A percentile compares a stretch with the other conserved stretches of the same genome.
phyloP scores from a whole-genome alignment of 1,139 yeast species.

The Fermentozyma sake region DNA sequence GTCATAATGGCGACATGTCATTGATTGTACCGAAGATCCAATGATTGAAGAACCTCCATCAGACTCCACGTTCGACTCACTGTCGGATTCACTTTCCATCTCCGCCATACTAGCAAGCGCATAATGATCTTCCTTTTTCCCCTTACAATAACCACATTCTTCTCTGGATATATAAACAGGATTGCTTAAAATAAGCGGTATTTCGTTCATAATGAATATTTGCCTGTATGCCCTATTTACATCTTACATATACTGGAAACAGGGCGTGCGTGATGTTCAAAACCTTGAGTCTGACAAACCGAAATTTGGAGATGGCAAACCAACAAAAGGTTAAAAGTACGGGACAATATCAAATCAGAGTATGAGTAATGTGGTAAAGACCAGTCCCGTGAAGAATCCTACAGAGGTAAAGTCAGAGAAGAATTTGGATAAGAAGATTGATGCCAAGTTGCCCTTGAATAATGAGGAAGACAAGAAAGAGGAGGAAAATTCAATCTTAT shows the following conservation, averaged over 20 bases:
- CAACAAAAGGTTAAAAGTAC: too few relatives aligned
- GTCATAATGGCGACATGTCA: constrained; percentile 56
- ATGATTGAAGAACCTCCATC: constrained; percentile 23
- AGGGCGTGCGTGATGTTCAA: too few relatives aligned
- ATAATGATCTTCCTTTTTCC: constrained; percentile 38
- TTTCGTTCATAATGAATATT: too few relatives aligned
- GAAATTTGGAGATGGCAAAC: too few relatives aligned
- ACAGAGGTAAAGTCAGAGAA: too few relatives aligned
- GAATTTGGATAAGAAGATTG: constrained; percentile 1
- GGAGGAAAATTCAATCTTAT: constrained; percentile 28
- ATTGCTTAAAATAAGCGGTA: too few relatives aligned
- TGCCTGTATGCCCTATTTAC: too few relatives aligned
- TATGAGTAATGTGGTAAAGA: not conserved
- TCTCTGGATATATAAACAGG: too few relatives aligned
- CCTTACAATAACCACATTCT: constrained; percentile 63
- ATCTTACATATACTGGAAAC: too few relatives aligned
- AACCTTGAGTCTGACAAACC: too few relatives aligned
- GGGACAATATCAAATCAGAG: too few relatives aligned
- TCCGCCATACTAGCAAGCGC: constrained; percentile 28
- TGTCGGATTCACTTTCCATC: too few relatives aligned
- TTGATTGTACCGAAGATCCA: constrained; percentile 46
- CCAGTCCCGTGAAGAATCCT: constrained; percentile 10
- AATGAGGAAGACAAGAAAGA: constrained; percentile 8
- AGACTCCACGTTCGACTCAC: not conserved
- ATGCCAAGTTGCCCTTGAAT: not conserved